Conservation (phyloP, 495 filamentous ascomycete genomes). For the Alectoria sarmentosa region DNA sequence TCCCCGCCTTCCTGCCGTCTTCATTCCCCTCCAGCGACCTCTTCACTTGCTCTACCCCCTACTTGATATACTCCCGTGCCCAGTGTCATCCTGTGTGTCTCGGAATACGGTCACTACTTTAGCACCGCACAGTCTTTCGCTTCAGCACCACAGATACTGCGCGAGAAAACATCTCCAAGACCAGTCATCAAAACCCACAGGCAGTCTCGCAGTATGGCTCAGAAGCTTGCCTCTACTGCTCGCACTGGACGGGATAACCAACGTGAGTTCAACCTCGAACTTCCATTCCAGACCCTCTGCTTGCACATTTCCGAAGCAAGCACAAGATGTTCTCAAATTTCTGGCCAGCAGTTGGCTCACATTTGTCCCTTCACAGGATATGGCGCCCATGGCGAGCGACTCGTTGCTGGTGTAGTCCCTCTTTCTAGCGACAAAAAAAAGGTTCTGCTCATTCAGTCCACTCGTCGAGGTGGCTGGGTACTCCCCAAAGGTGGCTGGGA, state of each 20-base stretch:
- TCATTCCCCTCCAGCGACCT: background rate
- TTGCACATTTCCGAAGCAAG: background rate
- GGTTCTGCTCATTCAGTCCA: slow-evolving; percentile 91
- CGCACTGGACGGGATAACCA: slow-evolving; percentile 44
- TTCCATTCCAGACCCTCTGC: background rate
- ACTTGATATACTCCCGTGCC: background rate
- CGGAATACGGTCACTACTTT: background rate
- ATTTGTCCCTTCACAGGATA: slow-evolving; percentile 58
- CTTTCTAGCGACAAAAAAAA: slow-evolving; percentile 63
- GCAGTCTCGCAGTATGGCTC: slow-evolving; percentile 22
- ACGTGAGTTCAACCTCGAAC: slow-evolving; percentile 32
- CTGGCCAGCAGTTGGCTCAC: slow-evolving; percentile 11
- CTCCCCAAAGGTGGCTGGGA: slow-evolving; percentile 98
- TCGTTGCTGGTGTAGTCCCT: slow-evolving; percentile 93
- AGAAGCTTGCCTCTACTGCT: slow-evolving; percentile 36
- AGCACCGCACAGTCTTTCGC: background rate
- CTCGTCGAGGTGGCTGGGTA: slow-evolving; percentile 84
- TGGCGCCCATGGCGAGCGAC: slow-evolving; percentile 81
- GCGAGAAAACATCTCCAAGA: background rate
- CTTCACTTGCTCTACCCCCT: background rate
- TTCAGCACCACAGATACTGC: background rate
- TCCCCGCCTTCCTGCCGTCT: background rate
- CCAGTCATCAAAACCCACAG: background rate
- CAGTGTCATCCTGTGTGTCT: background rate
- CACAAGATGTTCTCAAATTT: too few species aligned